Percentiles rank a stretch among this genome's conserved stretches.
These are phyloP conservation scores for Aspergillus unguis DNA, from an alignment of 2,329 filamentous ascomycete species.

Conservation along the genomic window DNA sequence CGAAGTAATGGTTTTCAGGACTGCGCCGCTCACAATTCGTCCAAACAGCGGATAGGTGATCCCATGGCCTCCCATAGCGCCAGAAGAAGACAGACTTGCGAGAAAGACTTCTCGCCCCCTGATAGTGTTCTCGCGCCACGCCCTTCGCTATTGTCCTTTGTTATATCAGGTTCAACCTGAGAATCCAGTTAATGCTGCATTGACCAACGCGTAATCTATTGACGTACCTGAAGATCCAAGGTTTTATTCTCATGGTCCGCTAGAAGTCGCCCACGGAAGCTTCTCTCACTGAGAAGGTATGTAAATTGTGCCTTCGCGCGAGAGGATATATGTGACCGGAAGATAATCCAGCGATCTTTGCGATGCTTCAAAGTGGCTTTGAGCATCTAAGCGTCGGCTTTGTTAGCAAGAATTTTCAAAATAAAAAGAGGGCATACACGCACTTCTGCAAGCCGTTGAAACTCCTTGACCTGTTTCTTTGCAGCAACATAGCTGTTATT, in stretches of 20 bases:
- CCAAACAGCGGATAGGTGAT: conserved; percentile 86
- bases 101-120: conserved; percentile 96
- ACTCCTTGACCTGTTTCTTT: conserved; percentile 36
- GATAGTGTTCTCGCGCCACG: conserved; percentile 88
- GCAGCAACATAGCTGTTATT: conserved; percentile 37
- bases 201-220: neutral
- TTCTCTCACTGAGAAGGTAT: conserved; percentile 82
- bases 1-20: neutral
- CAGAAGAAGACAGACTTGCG: conserved; percentile 88
- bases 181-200: conserved; percentile 8
- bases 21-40: conserved; percentile 67
- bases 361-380: conserved; percentile 65
- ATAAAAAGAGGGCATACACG: conserved; percentile 1
- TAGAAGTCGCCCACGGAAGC: conserved; percentile 77
- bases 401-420: neutral
- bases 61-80: conserved; percentile 98
- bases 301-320: conserved; percentile 81
- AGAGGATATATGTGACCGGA: conserved; percentile 81
- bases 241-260: conserved; percentile 72
- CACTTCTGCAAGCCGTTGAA: conserved; percentile 41
- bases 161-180: conserved; percentile 64
- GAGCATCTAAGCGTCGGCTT: conserved; percentile 42
- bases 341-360: conserved; percentile 71
- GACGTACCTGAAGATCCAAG: conserved; percentile 68
- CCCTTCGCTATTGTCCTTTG: conserved; percentile 64